phyloP scores from a whole-genome alignment of 1,284 basidiomycete genomes.

The Coniophora puteana region DNA sequence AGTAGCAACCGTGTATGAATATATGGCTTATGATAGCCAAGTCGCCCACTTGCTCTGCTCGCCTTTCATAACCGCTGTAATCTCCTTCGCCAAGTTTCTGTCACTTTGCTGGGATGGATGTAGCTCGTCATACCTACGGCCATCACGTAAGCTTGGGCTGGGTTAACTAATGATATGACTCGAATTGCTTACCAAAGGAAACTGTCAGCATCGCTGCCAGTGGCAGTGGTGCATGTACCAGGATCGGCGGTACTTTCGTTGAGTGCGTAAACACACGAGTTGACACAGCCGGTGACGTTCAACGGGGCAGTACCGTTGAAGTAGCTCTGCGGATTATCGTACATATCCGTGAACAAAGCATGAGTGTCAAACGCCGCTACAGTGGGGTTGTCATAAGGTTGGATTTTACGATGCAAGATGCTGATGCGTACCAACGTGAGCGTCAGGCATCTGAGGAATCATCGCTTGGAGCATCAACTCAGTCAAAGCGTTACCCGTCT shows the following conservation, averaged over 20 bases:
- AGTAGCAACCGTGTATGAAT: neutral
- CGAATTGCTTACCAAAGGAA: slow-evolving; percentile 26
- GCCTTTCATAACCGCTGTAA: slow-evolving; percentile 22
- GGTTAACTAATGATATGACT: neutral
- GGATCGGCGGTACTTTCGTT: slow-evolving; percentile 13
- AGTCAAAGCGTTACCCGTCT: slow-evolving; percentile 39
- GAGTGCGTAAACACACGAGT: slow-evolving; percentile 24
- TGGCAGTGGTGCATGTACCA: slow-evolving; percentile 21
- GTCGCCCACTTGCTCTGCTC: slow-evolving; percentile 22
- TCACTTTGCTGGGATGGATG: slow-evolving; percentile 30
- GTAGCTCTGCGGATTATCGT: slow-evolving; percentile 26
- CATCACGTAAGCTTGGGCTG: too few relatives aligned
- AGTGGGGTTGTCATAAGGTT: too few relatives aligned
- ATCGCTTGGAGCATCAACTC: slow-evolving; percentile 38
- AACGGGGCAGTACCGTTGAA: slow-evolving; percentile 32
- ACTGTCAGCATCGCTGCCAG: slow-evolving; percentile 26
- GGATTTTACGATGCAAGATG: too few relatives aligned
- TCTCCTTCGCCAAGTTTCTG: slow-evolving; percentile 28
- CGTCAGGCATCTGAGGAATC: slow-evolving; percentile 28
- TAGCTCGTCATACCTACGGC: slow-evolving; percentile 25
- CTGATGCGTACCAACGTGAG: slow-evolving; percentile 30
- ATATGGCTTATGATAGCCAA: slow-evolving; percentile 22
- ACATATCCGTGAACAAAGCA: slow-evolving; percentile 31
- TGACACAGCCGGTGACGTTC: slow-evolving; percentile 27
- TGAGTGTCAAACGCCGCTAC: slow-evolving; percentile 32